Evolutionary conservation across 2,329 filamentous ascomycete species (phyloP).

Genomic region (Aspergillus piperis): DNA sequence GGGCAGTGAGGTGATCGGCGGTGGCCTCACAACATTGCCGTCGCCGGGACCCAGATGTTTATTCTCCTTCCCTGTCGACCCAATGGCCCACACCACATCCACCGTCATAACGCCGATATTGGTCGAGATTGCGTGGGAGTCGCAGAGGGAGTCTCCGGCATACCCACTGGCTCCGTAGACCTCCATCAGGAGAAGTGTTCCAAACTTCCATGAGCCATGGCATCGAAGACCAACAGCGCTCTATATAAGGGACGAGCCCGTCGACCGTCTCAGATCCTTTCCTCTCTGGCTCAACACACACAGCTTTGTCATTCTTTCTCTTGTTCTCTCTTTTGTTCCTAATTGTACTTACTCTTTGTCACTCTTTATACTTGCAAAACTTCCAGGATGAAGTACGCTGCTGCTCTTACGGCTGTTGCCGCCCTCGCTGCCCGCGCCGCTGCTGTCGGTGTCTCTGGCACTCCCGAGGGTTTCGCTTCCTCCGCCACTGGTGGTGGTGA

Average conservation of each 20-base stretch:
- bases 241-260: background rate
- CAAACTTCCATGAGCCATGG: background rate
- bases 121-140: background rate
- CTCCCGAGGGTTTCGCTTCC: slow-evolving; percentile 51
- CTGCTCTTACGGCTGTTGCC: slow-evolving; percentile 17
- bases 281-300: slow-evolving; percentile 5
- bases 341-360: background rate
- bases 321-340: slow-evolving; percentile 4
- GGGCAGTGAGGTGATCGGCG: background rate
- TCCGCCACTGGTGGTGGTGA: slow-evolving; percentile 63
- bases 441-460: slow-evolving; percentile 26
- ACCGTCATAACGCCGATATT: background rate
- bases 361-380: slow-evolving; percentile 7
- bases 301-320: slow-evolving; percentile 7
- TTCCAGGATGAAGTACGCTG: slow-evolving; percentile 23
- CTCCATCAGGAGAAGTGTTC: background rate
- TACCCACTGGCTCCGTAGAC: background rate
- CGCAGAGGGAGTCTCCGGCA: background rate
- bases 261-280: slow-evolving; percentile 3
- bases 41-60: slow-evolving; percentile 6
- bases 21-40: background rate
- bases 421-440: slow-evolving; percentile 18
- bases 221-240: background rate
- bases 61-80: background rate
- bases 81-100: background rate